Evolutionary conservation across 495 filamentous ascomycete genomes (phyloP), one percentile per base, ranked within the genome.

Genomic region (Diplogelasinospora grovesii): DNA sequence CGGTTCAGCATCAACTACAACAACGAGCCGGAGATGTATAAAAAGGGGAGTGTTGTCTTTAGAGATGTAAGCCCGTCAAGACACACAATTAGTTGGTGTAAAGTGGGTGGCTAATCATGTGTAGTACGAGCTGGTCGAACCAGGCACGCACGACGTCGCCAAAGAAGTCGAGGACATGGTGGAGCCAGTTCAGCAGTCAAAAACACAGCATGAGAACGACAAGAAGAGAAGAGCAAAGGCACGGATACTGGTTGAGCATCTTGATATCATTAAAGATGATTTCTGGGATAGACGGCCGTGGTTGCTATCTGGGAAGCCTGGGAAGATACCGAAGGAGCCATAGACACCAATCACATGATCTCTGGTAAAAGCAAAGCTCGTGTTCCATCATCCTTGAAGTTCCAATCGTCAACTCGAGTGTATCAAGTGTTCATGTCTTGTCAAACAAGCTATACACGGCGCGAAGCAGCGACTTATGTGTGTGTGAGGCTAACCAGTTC

Each of bases 1-100:
- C 73, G 74, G 22, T 96, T 95, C 58, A 74, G 77, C 2, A 90
- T 96, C 49, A 98, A 98, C 56, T 98, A 98, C 66, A 97, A 97
- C 63, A 88, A 95, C 50, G 92, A 97, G 59, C 76, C 77, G 0
- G 88, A 93, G 32, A 87, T 92, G 3, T 95, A 80, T 59, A 92
- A 82, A 63, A 98, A 96, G 59, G 92, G 92, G 7, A 96, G 85
- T 41, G 82, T 95, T 1, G 53, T 95, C 6, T 92, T 85, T 54
- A 77, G 92, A 45, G 83, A 89, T 63, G 86, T 90, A 64, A 64
- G 74, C 52, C 14, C 6, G 2, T 3, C 28, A 15, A 21, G 8
- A 6, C 29, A 14, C 10, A 9, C 0, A n/a, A n/a, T n/a, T n/a
- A n/a, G n/a, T n/a, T n/a, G n/a, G n/a, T n/a, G n/a, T n/a, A n/a